Evolutionary conservation across 106 monocot genomes (phyloP).

Genomic region (Alisma plantagoaquatica): DNA sequence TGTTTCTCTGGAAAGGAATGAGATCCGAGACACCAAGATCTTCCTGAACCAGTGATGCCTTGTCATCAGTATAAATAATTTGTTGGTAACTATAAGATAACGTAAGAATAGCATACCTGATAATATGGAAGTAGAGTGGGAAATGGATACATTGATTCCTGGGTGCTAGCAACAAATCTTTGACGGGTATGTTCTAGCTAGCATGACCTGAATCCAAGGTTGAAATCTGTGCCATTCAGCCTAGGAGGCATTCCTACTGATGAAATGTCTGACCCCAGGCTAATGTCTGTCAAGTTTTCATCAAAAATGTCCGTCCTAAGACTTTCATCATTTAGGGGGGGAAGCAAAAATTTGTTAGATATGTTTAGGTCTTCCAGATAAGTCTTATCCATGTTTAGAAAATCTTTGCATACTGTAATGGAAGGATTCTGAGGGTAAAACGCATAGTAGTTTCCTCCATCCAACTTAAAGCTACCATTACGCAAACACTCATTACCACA

Average conservation of each 20-base stretch:
- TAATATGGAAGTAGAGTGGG: slow-evolving; percentile 86
- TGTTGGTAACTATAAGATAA: too few species aligned
- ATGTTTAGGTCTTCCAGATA: slow-evolving; percentile 64
- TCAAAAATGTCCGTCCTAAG: slow-evolving; percentile 54
- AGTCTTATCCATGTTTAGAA: slow-evolving; percentile 27
- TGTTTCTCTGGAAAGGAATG: slow-evolving; percentile 80
- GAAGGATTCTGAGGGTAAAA: slow-evolving; percentile 45
- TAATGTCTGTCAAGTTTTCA: slow-evolving; percentile 15
- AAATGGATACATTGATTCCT: slow-evolving; percentile 54
- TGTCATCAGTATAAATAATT: too few species aligned
- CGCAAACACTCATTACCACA: not conserved
- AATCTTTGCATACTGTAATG: slow-evolving; percentile 40
- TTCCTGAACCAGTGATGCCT: too few species aligned
- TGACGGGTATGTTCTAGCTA: slow-evolving; percentile 16
- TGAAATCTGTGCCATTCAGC: slow-evolving; percentile 46
- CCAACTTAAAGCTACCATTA: not conserved
- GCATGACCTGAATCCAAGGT: slow-evolving; percentile 51
- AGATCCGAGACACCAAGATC: slow-evolving; percentile 46
- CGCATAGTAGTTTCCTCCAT: slow-evolving; percentile 3
- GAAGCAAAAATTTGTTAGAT: slow-evolving; percentile 52
- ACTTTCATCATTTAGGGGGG: slow-evolving; percentile 72
- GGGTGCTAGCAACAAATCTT: slow-evolving; percentile 23
- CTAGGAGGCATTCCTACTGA: slow-evolving; percentile 10
- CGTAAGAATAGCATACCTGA: too few species aligned
- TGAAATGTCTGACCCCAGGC: not conserved